Percentiles rank a stretch among this genome's conserved stretches.
phyloP scores from a whole-genome alignment of 2,329 filamentous ascomycete species.

The Aureobasidium sp. region DNA sequence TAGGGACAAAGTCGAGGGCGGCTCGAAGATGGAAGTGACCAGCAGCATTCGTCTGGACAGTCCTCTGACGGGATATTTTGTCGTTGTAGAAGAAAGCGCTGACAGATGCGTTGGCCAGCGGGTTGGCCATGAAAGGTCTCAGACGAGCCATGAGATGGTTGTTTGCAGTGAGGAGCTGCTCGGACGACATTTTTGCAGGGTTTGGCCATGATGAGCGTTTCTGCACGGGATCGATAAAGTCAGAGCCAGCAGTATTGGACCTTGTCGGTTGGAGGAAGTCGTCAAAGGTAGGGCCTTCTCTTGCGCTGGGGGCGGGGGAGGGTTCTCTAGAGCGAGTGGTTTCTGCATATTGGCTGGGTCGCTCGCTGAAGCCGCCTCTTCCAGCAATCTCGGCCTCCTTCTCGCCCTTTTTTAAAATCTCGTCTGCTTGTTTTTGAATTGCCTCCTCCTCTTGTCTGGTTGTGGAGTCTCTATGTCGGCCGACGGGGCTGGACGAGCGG shows the following conservation, averaged over 20 bases:
- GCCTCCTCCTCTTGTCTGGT: conserved; percentile 53
- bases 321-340: conserved; percentile 30
- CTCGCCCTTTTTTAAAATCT: conserved; percentile 66
- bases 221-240: conserved; percentile 30
- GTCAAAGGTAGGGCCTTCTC: conserved; percentile 6
- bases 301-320: conserved; percentile 19
- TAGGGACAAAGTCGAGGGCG: conserved; percentile 82
- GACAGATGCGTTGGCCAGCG: conserved; percentile 68
- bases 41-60: conserved; percentile 75
- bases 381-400: conserved; percentile 64
- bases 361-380: conserved; percentile 68
- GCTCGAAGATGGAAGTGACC: conserved; percentile 82
- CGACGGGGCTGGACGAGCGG: conserved; percentile 34
- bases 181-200: conserved; percentile 60
- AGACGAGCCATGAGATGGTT: conserved; percentile 80
- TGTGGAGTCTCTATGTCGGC: conserved; percentile 25
- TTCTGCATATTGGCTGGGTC: conserved; percentile 44
- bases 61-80: conserved; percentile 70
- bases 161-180: conserved; percentile 74
- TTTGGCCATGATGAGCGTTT: conserved; percentile 45
- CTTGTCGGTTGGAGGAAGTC: conserved; percentile 1
- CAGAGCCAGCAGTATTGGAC: conserved; percentile 1
- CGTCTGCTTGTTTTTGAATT: conserved; percentile 67
- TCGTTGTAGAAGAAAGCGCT: conserved; percentile 96
- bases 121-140: conserved; percentile 82